Base-by-base conservation (phyloP, 2,329 filamentous ascomycete species). In the Sporothrix pallida region DNA sequence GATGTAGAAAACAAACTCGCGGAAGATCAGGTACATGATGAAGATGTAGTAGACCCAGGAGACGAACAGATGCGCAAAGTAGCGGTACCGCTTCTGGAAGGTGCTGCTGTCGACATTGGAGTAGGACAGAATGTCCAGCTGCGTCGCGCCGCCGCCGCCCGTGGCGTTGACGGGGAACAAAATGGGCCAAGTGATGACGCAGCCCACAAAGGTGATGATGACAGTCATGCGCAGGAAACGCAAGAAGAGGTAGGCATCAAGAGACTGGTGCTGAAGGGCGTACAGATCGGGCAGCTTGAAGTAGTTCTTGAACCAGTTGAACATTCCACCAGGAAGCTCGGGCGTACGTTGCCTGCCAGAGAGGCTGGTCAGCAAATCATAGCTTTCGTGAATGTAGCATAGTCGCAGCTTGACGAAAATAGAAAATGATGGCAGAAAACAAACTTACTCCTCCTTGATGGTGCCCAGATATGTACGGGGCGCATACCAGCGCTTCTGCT, bases 1-100 rank as follows among this genome's bases (percentile, higher is more conserved):
- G 84, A 98, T 94, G 83, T 94, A 97, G 87, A 92, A 98, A 78
- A 99, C 91, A 79, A 91, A 91, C 83, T 99, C 96, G 76, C 96
- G 90, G 52, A 94, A 94, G 73, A 99, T 90, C 78, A 94, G 92
- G 83, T 93, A 96, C 81, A 98, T 91, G 76, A 98, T 87, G 80
- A 98, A 98, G 63, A 89, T 89, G 81, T 92, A 94, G 83, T 93
- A 98, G 69, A 95, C 82, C 89, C 93, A 97, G 1, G 91, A 90
- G 71, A 94, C 85, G 71, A 93, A 87, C n/a, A 89, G 88, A 80
- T 97, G 94, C 0, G 94, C 95, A 81, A 92, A 98, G 81, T 93
- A 91, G 76, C 90, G 90, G 80, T 89, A 89, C 75, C 87, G 86
- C 76, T 85, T 84, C 63, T 87, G 82, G 13, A 83, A 80, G 12